A percentile compares a stretch with the other conserved stretches of the same genome.
Conservation (phyloP, 164 flowering plant species). For the Platanus orientalis region DNA sequence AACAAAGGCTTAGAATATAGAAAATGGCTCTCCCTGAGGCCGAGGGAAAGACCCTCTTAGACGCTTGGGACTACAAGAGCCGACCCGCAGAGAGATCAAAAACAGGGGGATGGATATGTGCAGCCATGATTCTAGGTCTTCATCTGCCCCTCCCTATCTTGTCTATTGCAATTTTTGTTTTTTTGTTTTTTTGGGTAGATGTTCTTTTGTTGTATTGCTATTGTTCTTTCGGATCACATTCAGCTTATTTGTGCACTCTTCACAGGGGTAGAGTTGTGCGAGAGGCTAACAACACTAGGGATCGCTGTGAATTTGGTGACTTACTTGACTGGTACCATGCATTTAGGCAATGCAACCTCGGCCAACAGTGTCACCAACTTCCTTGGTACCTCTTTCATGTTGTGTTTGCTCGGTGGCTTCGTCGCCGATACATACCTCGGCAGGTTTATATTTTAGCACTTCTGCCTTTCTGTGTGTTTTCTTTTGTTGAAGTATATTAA, state of each 20-base stretch:
- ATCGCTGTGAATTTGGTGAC: constrained; percentile 91
- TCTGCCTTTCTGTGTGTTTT: too few relatives aligned
- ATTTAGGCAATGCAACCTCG: constrained; percentile 69
- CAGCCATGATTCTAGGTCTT: constrained; percentile 94
- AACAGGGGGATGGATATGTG: constrained; percentile 83
- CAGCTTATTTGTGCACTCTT: too few relatives aligned
- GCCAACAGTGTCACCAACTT: constrained; percentile 92
- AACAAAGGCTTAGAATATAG: too few relatives aligned
- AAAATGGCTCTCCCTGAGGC: constrained; percentile 39
- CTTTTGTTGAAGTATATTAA: too few relatives aligned
- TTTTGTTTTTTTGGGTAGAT: too few relatives aligned
- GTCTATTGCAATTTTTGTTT: too few relatives aligned
- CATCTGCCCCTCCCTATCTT: too few relatives aligned
- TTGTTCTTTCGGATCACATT: too few relatives aligned
- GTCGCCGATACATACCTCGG: constrained; percentile 91
- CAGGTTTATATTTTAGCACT: constrained; percentile 23
- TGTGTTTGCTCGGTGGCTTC: constrained; percentile 85
- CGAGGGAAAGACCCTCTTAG: constrained; percentile 42
- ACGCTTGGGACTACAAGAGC: constrained; percentile 89
- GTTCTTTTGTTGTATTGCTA: too few relatives aligned
- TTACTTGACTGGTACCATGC: constrained; percentile 83
- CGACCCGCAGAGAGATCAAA: constrained; percentile 50
- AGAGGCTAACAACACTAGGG: constrained; percentile 81
- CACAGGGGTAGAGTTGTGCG: constrained; percentile 68
- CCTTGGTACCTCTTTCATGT: constrained; percentile 90